Base-by-base conservation (phyloP, 208 protist species). In the Wallacemonas rigidus region DNA sequence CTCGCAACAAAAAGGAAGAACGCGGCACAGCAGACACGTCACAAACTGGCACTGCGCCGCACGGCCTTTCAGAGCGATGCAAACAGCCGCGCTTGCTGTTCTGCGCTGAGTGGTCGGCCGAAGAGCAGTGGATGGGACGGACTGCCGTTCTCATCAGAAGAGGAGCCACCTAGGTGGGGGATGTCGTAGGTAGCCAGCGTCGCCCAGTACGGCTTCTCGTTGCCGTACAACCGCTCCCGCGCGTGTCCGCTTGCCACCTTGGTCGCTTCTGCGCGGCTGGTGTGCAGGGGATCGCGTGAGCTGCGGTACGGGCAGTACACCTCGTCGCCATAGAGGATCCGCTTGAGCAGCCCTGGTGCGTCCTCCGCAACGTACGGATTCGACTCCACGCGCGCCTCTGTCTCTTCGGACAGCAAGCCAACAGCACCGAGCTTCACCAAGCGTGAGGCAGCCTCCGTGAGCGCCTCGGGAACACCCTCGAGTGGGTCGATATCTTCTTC, bases 291-390 rank as follows among this genome's bases (percentile, higher is more conserved):
- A 64, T 96, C 91, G 5, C 87, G 79, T 14, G 74, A 62, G n/a
- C 69, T 47, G 12, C 88, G 76, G 67, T 89, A 90, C 1, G 91
- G 91, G 8, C 82, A 92, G 79, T 96, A 96, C 50, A 87, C 71
- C 11, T 81, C 83, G 9, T 81, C 40, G 1, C 83, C 81, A 57
- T 96, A 96, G 11, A 93, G 64, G 2, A 81, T 83, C 2, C 86
- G 80, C 5, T 69, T 51, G 48, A 96, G 64, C 2, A 90, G 75
- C 0, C 81, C 80, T 0, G 91, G 88, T 1, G 88, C 78, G 2
- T 77, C 61, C 3, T 55, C 47, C 1, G 85, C 76, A 53, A 85
- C 65, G 73, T 96, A 96, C 38, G 77, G 63, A 0, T 84, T 43
- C 17, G 56, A 47, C 55, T 63, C 60, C 12, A 80, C 47, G 1